A percentile compares a stretch with the other conserved stretches of the same genome.
phyloP scores from a whole-genome alignment of 139 green algal species.

The Chlamydomonas schloesseri region DNA sequence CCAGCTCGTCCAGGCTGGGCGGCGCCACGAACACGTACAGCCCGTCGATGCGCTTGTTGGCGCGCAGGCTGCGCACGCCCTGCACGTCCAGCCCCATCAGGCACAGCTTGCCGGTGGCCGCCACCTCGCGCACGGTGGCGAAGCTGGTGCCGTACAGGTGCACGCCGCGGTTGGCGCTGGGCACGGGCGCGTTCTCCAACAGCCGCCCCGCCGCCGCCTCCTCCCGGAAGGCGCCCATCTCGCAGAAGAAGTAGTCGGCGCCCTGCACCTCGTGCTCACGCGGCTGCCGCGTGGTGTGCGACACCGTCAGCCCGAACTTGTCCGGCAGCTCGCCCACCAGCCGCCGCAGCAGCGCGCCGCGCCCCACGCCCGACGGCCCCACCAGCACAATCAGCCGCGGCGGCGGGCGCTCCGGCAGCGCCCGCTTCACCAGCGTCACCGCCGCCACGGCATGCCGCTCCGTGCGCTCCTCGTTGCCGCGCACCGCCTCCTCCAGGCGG shows the following conservation, averaged over 20 bases:
- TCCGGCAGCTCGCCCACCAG: constrained; percentile 70
- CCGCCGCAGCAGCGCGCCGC: constrained; percentile 55
- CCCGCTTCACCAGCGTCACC: constrained; percentile 61
- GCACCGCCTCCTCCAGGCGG: constrained; percentile 66
- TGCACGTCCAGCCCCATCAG: constrained; percentile 77
- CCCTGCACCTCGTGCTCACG: constrained; percentile 42
- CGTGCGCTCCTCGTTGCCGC: constrained; percentile 30
- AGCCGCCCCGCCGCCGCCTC: constrained; percentile 44
- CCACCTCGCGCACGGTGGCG: constrained; percentile 72
- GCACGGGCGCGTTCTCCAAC: constrained; percentile 52
- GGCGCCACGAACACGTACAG: constrained; percentile 75
- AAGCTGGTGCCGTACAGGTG: constrained; percentile 71
- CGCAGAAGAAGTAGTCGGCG: constrained; percentile 71
- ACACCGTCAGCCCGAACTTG: constrained; percentile 69
- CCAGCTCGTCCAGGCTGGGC: constrained; percentile 68
- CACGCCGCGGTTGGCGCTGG: constrained; percentile 8
- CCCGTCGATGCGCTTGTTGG: constrained; percentile 75
- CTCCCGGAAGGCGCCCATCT: constrained; percentile 48
- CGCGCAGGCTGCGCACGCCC: constrained; percentile 57
- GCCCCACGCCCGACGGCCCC: constrained; percentile 70
- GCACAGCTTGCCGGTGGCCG: constrained; percentile 79
- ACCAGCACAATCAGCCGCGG: constrained; percentile 80
- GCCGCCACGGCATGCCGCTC: constrained; percentile 61
- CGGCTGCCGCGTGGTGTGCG: constrained; percentile 54
- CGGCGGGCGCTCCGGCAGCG: constrained; percentile 64